Evolutionary conservation across 495 filamentous ascomycete genomes (phyloP).

Genomic region (Hyaloscypha variabilis): DNA sequence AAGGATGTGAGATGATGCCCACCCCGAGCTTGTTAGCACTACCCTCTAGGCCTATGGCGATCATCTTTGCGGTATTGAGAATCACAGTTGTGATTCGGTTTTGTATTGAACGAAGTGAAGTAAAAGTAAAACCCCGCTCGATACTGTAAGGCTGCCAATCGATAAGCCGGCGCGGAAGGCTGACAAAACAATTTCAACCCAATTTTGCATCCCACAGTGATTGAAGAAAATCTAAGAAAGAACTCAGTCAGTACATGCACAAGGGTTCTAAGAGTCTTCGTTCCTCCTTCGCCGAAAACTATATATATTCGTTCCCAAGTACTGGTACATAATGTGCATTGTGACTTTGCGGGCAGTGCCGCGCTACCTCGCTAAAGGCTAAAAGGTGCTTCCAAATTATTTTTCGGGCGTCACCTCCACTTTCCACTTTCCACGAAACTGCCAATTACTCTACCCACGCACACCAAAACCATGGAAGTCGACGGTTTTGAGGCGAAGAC

Average conservation of each 20-base stretch:
- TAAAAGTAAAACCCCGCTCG: background rate
- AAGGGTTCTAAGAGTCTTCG: background rate
- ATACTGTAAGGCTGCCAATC: background rate
- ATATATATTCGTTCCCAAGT: too few species aligned
- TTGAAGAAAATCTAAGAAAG: background rate
- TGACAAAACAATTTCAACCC: background rate
- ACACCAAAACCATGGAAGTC: constrained; percentile 32
- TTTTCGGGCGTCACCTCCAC: too few species aligned
- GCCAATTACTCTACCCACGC: background rate
- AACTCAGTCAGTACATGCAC: background rate
- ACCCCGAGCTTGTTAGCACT: constrained; percentile 98
- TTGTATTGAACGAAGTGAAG: background rate
- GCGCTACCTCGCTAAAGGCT: background rate
- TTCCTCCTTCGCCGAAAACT: background rate
- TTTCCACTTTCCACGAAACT: background rate
- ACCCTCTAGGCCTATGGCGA: constrained; percentile 93
- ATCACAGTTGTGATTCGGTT: background rate
- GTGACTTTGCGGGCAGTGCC: too few species aligned
- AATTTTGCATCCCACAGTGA: background rate
- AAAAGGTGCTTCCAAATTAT: too few species aligned
- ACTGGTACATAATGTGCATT: too few species aligned
- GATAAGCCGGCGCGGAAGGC: background rate
- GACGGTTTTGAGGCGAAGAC: constrained; percentile 50
- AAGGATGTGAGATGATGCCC: constrained; percentile 84
- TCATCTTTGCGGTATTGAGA: constrained; percentile 35